Conservation (phyloP, 2,329 filamentous ascomycete species). For the Dryadomyces quercus-mongolicae region DNA sequence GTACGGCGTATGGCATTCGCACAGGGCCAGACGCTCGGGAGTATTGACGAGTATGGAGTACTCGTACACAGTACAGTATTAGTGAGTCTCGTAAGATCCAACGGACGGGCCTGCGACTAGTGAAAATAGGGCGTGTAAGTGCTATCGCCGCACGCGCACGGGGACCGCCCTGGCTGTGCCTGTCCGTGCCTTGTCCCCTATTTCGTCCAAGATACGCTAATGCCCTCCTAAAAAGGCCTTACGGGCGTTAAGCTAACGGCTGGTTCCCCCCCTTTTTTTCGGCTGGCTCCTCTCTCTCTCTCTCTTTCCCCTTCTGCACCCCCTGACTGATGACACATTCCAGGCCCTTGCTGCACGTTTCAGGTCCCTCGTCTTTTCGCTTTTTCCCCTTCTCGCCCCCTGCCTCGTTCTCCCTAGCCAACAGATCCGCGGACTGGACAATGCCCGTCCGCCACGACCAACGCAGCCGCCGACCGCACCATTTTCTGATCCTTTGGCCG, state of each 20-base stretch:
- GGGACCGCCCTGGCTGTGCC: no score
- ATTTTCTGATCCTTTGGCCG: no score
- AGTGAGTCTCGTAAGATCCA: no score
- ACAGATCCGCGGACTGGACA: not conserved
- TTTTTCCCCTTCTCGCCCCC: not conserved
- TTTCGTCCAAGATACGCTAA: not conserved
- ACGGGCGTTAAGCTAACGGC: not conserved
- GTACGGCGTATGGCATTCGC: no score
- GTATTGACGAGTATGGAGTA: no score
- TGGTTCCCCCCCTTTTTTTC: not conserved
- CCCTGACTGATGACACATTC: constrained; percentile 1
- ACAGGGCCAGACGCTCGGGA: no score
- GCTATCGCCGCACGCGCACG: no score
- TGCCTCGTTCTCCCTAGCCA: not conserved
- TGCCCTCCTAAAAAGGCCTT: not conserved
- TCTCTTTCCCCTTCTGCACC: not conserved
- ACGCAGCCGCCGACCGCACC: not conserved
- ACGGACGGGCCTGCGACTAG: no score
- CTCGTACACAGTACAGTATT: no score
- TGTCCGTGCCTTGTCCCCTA: not conserved
- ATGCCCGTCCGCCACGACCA: not conserved
- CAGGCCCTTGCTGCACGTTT: not conserved
- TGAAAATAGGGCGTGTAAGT: no score
- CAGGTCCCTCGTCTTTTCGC: not conserved
- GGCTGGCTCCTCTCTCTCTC: not conserved